Percentiles rank a stretch among this genome's conserved stretches.
Evolutionary conservation across 345 rosid genomes (phyloP).

Genomic region (Pelargonium nanum): DNA sequence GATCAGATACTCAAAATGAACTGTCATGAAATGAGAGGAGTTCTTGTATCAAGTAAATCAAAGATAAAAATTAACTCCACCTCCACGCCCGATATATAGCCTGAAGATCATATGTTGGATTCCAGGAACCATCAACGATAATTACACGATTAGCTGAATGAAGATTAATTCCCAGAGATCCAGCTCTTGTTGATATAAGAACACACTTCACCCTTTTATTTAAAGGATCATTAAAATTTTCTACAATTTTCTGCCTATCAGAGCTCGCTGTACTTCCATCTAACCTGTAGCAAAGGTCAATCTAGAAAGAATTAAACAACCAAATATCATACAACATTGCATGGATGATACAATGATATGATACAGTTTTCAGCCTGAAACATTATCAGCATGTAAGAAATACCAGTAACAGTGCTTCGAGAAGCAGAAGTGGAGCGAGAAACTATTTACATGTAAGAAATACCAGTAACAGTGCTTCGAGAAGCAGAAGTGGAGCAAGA

Average conservation of each 20-base stretch:
- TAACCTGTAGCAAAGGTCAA: slow-evolving; percentile 35
- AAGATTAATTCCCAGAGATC: slow-evolving; percentile 96
- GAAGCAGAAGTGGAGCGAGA: no score
- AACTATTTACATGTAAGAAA: no score
- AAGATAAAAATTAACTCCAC: slow-evolving; percentile 22
- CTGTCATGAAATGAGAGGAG: background rate
- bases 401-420: background rate
- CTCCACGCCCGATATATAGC: slow-evolving; percentile 99
- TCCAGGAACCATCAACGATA: slow-evolving; percentile 99
- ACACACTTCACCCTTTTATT: slow-evolving; percentile 88
- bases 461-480: background rate
- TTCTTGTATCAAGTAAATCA: background rate
- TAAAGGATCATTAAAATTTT: slow-evolving; percentile 76
- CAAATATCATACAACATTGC: background rate
- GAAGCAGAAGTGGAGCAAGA: no score
- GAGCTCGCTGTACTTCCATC: slow-evolving; percentile 98
- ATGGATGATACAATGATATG: background rate
- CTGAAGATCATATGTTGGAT: slow-evolving; percentile 98
- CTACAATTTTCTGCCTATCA: slow-evolving; percentile 91
- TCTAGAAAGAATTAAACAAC: background rate
- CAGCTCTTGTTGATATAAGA: slow-evolving; percentile 92
- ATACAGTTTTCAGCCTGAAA: background rate
- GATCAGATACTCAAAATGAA: background rate
- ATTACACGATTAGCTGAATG: slow-evolving; percentile 97
- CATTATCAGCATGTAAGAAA: no score